Evolutionary conservation across 1,284 basidiomycete species (phyloP), one percentile per base, ranked within the genome.

Genomic region (Ceratobasidium sp.): DNA sequence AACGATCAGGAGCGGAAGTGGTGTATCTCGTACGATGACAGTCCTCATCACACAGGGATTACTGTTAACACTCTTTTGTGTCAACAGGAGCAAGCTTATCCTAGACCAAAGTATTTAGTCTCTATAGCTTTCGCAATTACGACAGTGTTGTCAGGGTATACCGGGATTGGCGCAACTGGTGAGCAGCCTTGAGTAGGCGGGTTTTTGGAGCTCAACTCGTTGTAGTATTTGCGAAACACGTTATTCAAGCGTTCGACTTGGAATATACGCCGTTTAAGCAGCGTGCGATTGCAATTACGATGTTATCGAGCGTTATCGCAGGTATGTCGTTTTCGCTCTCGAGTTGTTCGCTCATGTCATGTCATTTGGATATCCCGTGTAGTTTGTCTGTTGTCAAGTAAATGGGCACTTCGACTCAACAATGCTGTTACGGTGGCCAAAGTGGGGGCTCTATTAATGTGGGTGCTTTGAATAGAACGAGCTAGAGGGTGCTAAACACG

Each of bases 1-100:
- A 82, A 63, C 80, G 84, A 42, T 83, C 84, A 7, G 84, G 84
- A 6, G 83, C 82, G 6, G 82, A 84, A 72, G 84, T 84, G 12
- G 82, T 83, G 3, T 84, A 83, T 67, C 78, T 84, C 38, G 71
- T 66, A 38, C 36, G 36, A 38, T 16, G 42, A 46, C 6, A 30
- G 49, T 28, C 9, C 16, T 51, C 25, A 12, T 4, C 23, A 23
- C 12, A 3, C 28, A 23, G 9, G 6, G 12, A 23, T 53, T 25
- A 11, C 25, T 14, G 5, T 14, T n/a, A 16, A 21, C 33, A 33
- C 25, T 38, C 8, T 38, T 38, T 38, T 38, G 1, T 38, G 21
- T 46, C 66, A 11, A 38, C 58, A 72, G n/a, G 83, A 84, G 69
- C 82, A 83, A 78, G 83, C 83, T 6, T 84, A 83, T 75, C 82